A percentile compares a stretch with the other conserved stretches of the same genome.
These are phyloP conservation scores for Pseudogymnoascus sp. DNA, from an alignment of 2,329 filamentous ascomycete species.

Conservation along the genomic window DNA sequence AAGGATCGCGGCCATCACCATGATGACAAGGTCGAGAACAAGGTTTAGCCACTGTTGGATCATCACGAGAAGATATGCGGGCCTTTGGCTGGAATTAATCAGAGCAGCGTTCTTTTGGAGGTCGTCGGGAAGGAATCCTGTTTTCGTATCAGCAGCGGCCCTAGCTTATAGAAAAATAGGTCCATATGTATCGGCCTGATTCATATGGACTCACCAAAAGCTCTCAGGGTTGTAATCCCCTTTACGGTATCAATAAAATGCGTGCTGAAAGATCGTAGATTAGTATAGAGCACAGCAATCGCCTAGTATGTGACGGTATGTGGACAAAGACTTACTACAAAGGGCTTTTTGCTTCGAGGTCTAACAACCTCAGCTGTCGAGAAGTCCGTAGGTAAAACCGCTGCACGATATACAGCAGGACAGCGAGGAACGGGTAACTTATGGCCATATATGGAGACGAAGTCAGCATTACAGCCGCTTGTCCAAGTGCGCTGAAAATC, in stretches of 20 bases:
- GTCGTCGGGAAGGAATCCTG: conserved; percentile 26
- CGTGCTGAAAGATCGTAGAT: neutral
- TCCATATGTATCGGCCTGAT: neutral
- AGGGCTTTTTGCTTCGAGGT: conserved; percentile 33
- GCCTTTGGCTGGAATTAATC: conserved; percentile 35
- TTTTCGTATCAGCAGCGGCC: neutral
- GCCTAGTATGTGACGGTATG: neutral
- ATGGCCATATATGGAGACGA: conserved; percentile 6
- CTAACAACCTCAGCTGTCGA: conserved; percentile 36
- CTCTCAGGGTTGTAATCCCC: conserved; percentile 34
- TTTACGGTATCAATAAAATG: conserved; percentile 35
- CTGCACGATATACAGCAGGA: conserved; percentile 20
- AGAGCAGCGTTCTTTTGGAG: neutral
- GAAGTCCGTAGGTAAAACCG: conserved; percentile 37
- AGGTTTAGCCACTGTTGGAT: conserved; percentile 37
- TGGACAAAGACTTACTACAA: conserved; percentile 25
- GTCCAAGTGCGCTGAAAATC: neutral
- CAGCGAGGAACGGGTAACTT: conserved; percentile 8
- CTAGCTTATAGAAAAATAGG: neutral
- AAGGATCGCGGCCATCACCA: conserved; percentile 16
- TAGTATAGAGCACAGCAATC: neutral
- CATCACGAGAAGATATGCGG: conserved; percentile 36
- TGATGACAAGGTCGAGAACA: conserved; percentile 29
- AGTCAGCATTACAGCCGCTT: conserved; percentile 1
- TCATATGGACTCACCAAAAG: conserved; percentile 28